A percentile compares a stretch with the other conserved stretches of the same genome.
Conservation (phyloP, 2,329 filamentous ascomycete species). For the Arthrobotrys sinensis region DNA sequence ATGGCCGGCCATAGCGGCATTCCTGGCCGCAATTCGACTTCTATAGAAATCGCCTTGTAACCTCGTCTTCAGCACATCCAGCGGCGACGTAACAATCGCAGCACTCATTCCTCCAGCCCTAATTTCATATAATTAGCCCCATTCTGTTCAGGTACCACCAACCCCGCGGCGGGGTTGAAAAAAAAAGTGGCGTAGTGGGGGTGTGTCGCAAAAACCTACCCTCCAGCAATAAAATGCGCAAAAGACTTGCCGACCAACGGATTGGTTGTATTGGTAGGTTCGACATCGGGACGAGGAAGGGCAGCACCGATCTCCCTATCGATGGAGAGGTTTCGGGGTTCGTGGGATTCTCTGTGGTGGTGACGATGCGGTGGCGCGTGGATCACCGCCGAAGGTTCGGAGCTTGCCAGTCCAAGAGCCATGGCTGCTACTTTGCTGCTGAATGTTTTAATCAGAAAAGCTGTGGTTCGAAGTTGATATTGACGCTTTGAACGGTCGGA, state of each 20-base stretch:
- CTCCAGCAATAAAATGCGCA: slow-evolving; percentile 92
- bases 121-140: slow-evolving; percentile 56
- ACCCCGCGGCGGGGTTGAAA: slow-evolving; percentile 13
- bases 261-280: slow-evolving; percentile 55
- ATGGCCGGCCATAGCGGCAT: slow-evolving; percentile 51
- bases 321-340: slow-evolving; percentile 53
- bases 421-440: slow-evolving; percentile 33
- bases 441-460: background rate
- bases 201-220: slow-evolving; percentile 72
- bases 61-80: slow-evolving; percentile 93
- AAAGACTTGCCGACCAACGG: slow-evolving; percentile 77
- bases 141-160: background rate
- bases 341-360: slow-evolving; percentile 42
- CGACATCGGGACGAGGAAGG: slow-evolving; percentile 54
- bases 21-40: slow-evolving; percentile 74
- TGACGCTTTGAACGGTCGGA: background rate
- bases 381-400: slow-evolving; percentile 36
- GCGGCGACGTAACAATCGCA: slow-evolving; percentile 90
- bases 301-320: slow-evolving; percentile 58
- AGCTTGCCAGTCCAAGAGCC: slow-evolving; percentile 48
- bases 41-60: slow-evolving; percentile 97
- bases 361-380: slow-evolving; percentile 33
- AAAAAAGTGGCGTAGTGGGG: slow-evolving; percentile 19
- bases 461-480: background rate
- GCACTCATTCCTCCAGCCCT: slow-evolving; percentile 92